These are phyloP conservation scores for Nicotiana benthamiana DNA, from an alignment of 257 asterid genomes.

Conservation along the genomic window DNA sequence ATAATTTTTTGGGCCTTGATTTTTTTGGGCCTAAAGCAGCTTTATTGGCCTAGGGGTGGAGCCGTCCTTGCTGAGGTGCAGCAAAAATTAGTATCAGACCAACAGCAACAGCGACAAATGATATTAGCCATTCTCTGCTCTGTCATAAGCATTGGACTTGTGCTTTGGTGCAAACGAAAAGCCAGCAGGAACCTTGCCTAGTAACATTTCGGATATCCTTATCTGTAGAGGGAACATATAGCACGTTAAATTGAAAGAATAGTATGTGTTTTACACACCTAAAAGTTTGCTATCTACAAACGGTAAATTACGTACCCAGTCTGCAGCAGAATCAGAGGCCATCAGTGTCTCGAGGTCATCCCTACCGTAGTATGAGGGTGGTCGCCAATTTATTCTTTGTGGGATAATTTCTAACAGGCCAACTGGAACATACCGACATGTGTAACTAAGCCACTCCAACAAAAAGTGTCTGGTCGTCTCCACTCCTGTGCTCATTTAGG, in stretches of 20 bases:
- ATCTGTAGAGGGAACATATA: conserved; percentile 39
- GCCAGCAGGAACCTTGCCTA: conserved; percentile 88
- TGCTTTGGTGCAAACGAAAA: conserved; percentile 89
- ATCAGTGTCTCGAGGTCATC: conserved; percentile 89
- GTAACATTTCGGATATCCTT: conserved; percentile 83
- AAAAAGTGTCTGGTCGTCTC: conserved; percentile 90
- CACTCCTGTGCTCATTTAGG: conserved; percentile 45
- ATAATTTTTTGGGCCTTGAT: no score
- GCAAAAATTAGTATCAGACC: background rate
- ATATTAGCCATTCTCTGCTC: conserved; percentile 74
- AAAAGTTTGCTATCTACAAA: background rate
- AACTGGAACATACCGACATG: conserved; percentile 79
- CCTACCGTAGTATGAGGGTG: conserved; percentile 82
- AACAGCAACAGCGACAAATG: background rate
- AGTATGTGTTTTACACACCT: background rate
- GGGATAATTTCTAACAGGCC: conserved; percentile 84
- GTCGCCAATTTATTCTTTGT: conserved; percentile 74
- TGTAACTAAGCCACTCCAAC: conserved; percentile 89
- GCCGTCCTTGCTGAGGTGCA: background rate
- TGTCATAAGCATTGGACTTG: conserved; percentile 90
- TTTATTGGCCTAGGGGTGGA: no score
- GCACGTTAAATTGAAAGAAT: background rate
- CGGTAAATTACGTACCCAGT: conserved; percentile 54
- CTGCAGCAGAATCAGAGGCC: conserved; percentile 99
- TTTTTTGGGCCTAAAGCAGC: no score